These are phyloP conservation scores for Lepidium campestre DNA, from an alignment of 441 rosid species.

Conservation along the genomic window DNA sequence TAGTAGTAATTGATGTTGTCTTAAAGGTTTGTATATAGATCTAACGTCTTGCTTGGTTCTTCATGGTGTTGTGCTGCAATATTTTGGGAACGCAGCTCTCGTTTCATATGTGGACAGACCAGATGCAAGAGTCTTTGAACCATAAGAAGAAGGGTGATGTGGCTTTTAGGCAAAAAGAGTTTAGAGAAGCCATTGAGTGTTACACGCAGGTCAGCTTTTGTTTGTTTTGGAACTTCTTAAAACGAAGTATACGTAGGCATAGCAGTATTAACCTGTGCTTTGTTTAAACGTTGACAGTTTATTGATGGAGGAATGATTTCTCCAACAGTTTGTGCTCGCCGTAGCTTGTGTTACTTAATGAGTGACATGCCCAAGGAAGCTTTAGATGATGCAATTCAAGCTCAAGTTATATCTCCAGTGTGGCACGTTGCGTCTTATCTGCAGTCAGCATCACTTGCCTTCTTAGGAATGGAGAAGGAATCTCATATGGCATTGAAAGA, in stretches of 20 bases:
- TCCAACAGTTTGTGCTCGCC: slow-evolving; percentile 70
- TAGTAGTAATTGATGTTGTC: not conserved
- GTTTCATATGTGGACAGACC: slow-evolving; percentile 82
- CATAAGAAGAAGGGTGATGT: slow-evolving; percentile 83
- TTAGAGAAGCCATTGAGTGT: slow-evolving; percentile 58
- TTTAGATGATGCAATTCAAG: slow-evolving; percentile 63
- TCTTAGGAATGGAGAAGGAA: slow-evolving; percentile 64
- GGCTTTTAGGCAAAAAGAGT: slow-evolving; percentile 78
- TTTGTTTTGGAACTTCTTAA: not conserved
- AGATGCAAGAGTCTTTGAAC: slow-evolving; percentile 79
- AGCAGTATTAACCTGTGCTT: slow-evolving; percentile 37
- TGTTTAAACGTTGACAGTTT: slow-evolving; percentile 44
- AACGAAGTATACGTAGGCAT: slow-evolving; percentile 39
- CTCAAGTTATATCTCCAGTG: slow-evolving; percentile 70
- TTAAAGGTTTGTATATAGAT: not conserved
- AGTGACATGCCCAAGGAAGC: slow-evolving; percentile 70
- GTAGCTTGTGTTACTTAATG: slow-evolving; percentile 73
- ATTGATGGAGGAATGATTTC: slow-evolving; percentile 75
- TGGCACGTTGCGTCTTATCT: slow-evolving; percentile 82
- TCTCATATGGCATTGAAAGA: slow-evolving; percentile 70
- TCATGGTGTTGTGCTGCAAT: not conserved
- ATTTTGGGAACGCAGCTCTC: slow-evolving; percentile 59
- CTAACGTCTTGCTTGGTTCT: not conserved
- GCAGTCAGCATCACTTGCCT: slow-evolving; percentile 61
- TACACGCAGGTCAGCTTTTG: slow-evolving; percentile 60